phyloP scores from a whole-genome alignment of 2,329 filamentous ascomycete genomes.

The Talaromyces sp. region DNA sequence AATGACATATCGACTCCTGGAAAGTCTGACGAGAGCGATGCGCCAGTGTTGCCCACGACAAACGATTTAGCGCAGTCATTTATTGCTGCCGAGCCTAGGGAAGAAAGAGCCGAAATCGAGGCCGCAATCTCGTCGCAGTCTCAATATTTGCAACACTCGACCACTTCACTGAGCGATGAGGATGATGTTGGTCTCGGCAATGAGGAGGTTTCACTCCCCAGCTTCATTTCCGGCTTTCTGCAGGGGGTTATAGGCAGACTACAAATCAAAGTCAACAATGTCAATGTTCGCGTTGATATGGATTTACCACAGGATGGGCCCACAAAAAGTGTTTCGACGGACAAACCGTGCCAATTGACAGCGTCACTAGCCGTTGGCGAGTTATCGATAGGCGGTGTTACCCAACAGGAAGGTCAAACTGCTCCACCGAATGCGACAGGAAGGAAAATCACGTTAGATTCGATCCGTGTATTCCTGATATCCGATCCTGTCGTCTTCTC shows the following conservation, averaged over 20 bases:
- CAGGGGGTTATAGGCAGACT: slow-evolving; percentile 58
- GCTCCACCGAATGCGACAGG: slow-evolving; percentile 13
- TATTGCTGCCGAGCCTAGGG: slow-evolving; percentile 54
- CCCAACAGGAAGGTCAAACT: not conserved
- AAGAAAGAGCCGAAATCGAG: slow-evolving; percentile 57
- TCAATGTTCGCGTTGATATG: slow-evolving; percentile 52
- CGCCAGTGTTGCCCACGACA: slow-evolving; percentile 49
- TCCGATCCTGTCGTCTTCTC: slow-evolving; percentile 50
- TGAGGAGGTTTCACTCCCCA: slow-evolving; percentile 53
- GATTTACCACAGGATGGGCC: slow-evolving; percentile 41
- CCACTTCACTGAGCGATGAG: slow-evolving; percentile 46
- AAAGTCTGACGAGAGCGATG: slow-evolving; percentile 5
- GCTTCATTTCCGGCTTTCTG: slow-evolving; percentile 58
- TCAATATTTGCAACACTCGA: slow-evolving; percentile 49
- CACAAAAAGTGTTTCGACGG: slow-evolving; percentile 32
- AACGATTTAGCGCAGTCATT: slow-evolving; percentile 61
- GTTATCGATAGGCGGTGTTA: slow-evolving; percentile 33
- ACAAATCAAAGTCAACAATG: slow-evolving; percentile 51
- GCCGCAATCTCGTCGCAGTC: slow-evolving; percentile 54
- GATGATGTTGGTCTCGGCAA: slow-evolving; percentile 49
- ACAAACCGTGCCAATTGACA: slow-evolving; percentile 36
- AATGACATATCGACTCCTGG: slow-evolving; percentile 12
- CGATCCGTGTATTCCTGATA: slow-evolving; percentile 46
- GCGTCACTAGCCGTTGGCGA: slow-evolving; percentile 35
- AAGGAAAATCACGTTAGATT: slow-evolving; percentile 44